These are phyloP conservation scores for Megacollybia marginata DNA, from an alignment of 768 basidiomycete species.

Conservation along the genomic window DNA sequence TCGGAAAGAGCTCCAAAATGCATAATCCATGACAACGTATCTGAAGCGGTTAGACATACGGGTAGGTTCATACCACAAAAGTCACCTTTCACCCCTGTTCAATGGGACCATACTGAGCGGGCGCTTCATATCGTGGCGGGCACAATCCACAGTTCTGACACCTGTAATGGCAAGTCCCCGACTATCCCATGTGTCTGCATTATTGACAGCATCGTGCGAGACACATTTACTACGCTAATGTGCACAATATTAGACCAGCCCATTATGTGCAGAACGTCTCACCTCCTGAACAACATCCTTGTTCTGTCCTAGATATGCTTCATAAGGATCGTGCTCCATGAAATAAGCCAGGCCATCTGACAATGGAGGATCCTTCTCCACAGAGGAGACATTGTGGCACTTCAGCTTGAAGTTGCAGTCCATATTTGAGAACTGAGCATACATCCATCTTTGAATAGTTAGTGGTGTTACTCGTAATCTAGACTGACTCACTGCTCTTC, in stretches of 20 bases:
- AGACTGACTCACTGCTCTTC: not conserved
- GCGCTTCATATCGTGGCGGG: too few species aligned
- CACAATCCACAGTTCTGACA: conserved; percentile 5
- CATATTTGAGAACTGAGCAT: not conserved
- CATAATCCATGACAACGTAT: too few species aligned
- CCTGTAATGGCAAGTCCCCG: too few species aligned
- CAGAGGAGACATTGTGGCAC: conserved; percentile 1
- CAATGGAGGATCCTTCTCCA: conserved; percentile 4
- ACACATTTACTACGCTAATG: not conserved
- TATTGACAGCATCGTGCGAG: too few species aligned
- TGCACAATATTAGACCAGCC: not conserved
- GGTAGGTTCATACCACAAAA: not conserved
- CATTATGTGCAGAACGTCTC: conserved; percentile 1
- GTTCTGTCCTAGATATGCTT: too few species aligned
- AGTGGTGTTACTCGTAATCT: too few species aligned
- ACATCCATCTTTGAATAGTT: not conserved
- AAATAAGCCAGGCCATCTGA: conserved; percentile 9
- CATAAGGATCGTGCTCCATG: not conserved
- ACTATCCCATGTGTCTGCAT: too few species aligned
- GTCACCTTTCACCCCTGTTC: conserved; percentile 11
- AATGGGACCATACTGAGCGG: too few species aligned
- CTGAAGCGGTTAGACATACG: conserved; percentile 10
- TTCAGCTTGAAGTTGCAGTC: conserved; percentile 2
- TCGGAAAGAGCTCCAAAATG: too few species aligned
- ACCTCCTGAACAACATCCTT: too few species aligned